phyloP scores from a whole-genome alignment of 192 early-diverging fungal species.

The Bifiguratus adelaidae region DNA sequence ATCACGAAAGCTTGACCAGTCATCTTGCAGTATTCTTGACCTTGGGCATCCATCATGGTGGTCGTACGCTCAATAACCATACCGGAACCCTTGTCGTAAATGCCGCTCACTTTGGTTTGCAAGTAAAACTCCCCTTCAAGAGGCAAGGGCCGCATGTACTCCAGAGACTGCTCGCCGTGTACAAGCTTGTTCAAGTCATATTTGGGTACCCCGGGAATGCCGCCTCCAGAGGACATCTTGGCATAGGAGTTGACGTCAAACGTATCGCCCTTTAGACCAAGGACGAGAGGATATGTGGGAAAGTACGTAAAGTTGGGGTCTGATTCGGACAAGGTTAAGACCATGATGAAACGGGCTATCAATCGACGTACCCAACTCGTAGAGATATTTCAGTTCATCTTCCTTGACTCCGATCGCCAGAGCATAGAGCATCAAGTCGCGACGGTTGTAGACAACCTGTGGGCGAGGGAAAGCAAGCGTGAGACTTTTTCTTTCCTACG shows the following conservation, averaged over 20 bases:
- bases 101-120: slow-evolving; percentile 39
- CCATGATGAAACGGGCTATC: not conserved
- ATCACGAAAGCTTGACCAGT: slow-evolving; percentile 49
- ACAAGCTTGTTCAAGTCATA: slow-evolving; percentile 60
- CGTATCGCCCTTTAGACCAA: slow-evolving; percentile 41
- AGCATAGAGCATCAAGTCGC: slow-evolving; percentile 69
- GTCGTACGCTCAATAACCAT: slow-evolving; percentile 56
- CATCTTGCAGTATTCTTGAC: slow-evolving; percentile 32
- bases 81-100: slow-evolving; percentile 66
- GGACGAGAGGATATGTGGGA: slow-evolving; percentile 60
- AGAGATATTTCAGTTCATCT: slow-evolving; percentile 51
- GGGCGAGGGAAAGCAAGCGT: not conserved
- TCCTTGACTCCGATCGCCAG: slow-evolving; percentile 47
- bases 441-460: slow-evolving; percentile 42
- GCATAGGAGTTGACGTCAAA: slow-evolving; percentile 47
- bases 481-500: not conserved
- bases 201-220: slow-evolving; percentile 46
- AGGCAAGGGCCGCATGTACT: slow-evolving; percentile 48
- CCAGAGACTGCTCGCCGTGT: slow-evolving; percentile 63
- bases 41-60: slow-evolving; percentile 35
- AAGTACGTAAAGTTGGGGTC: slow-evolving; percentile 52
- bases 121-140: slow-evolving; percentile 45
- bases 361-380: slow-evolving; percentile 35
- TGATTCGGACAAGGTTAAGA: not conserved
- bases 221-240: slow-evolving; percentile 18